Evolutionary conservation across 305 asterid genomes (phyloP), one percentile per base, ranked within the genome.

Genomic region (Coffea humblotiana): DNA sequence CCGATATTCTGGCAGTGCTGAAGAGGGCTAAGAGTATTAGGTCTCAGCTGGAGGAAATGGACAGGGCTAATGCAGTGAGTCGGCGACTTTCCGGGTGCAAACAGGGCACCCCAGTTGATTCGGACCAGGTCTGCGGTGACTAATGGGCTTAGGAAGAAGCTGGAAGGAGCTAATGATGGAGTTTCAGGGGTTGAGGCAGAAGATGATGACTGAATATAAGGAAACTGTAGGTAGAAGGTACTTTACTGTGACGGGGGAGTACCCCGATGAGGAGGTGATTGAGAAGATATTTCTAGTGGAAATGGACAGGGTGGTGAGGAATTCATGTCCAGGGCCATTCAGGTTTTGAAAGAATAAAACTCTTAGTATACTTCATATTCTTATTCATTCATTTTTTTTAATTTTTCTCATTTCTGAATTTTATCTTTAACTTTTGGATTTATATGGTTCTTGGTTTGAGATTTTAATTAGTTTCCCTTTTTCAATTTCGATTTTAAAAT

Each of bases 151-250:
- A 84, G 98, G 87, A 94, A 90, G 91, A 92, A 92, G 87, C 89
- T 92, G 51, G 51, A 94, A 92, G 90, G 98, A 94, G 83, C 83
- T 94, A 12, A 94, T 92, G 98, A 90, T 94, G 91, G 98, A 94
- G 19, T 94, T 94, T 65, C 98, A 94, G 90, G 92, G 85, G 7
- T 74, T 94, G 85, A 89, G 98, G 72, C 97, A 94, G 89, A 82
- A 88, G 84, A 91, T 91, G 96, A 94, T 94, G 98, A 78, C 83
- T 0, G 98, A 94, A 91, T 90, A 94, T 21, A 92, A 90, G 81
- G 98, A 92, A 10, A 94, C 96, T 48, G 90, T 92, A 13, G 98
- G 94, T 52, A 85, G 96, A 70, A 82, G 97, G 72, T 94, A 89
- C 74, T 94, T 85, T 78, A 92, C 97, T 2, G 98, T 92, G 19